Percentiles rank a stretch among this genome's conserved stretches.
Conservation (phyloP, 768 basidiomycete genomes). For the Lanmaoa rubissima region DNA sequence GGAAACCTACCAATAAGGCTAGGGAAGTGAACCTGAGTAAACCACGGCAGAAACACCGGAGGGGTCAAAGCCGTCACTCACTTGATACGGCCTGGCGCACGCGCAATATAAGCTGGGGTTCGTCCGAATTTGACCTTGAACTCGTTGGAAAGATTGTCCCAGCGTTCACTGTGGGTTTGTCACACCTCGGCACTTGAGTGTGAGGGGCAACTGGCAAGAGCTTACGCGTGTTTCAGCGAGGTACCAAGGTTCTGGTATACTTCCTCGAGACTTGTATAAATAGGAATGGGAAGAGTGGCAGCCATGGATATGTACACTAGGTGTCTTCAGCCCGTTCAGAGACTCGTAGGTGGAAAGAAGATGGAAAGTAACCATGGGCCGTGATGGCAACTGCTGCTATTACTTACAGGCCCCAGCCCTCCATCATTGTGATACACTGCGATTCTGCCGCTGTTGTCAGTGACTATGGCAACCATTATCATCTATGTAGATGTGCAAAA, state of each 20-base stretch:
- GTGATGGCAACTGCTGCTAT: too few species aligned
- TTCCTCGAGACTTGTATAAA: constrained; percentile 56
- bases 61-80: constrained; percentile 28
- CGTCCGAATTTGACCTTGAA: constrained; percentile 64
- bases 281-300: constrained; percentile 55
- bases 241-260: constrained; percentile 54
- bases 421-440: too few species aligned
- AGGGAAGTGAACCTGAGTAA: background rate
- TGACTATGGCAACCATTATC: too few species aligned
- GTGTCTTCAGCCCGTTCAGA: background rate
- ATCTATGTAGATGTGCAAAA: too few species aligned
- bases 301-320: constrained; percentile 39
- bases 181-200: background rate
- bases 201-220: background rate
- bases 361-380: background rate
- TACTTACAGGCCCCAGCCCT: too few species aligned
- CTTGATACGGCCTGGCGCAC: constrained; percentile 85
- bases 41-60: background rate
- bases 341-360: background rate
- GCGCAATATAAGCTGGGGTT: constrained; percentile 65
- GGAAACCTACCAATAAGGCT: constrained; percentile 36
- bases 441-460: too few species aligned
- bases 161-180: constrained; percentile 41
- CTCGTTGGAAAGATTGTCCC: constrained; percentile 58
- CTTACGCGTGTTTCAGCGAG: constrained; percentile 51